These are phyloP conservation scores for Syzygium aqueum DNA, from an alignment of 345 rosid genomes.

Conservation along the genomic window DNA sequence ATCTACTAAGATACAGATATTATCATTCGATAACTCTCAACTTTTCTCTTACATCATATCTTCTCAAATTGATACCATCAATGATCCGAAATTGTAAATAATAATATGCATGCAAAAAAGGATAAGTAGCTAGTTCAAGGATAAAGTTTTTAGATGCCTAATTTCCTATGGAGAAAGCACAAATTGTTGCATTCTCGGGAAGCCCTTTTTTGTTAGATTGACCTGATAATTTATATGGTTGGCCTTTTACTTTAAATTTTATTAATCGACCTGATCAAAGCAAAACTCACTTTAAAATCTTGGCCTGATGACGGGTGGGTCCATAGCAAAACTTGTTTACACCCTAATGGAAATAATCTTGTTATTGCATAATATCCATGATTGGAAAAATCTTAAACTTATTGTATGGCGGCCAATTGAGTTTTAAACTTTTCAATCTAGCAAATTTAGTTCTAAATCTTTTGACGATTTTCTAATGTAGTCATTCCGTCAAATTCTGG, in stretches of 20 bases:
- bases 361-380: not conserved
- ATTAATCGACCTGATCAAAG: not conserved
- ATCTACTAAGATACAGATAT: not conserved
- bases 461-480: not conserved
- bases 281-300: not conserved
- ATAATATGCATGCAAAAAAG: not conserved
- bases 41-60: not conserved
- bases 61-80: not conserved
- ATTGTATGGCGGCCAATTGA: accelerated
- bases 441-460: not conserved
- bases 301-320: not conserved
- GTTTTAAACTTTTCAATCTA: not conserved
- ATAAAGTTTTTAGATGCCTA: not conserved
- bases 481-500: not conserved
- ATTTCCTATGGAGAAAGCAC: not conserved
- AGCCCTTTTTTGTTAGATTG: not conserved
- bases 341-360: not conserved
- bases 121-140: not conserved
- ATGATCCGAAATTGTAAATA: not conserved
- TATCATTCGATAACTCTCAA: not conserved
- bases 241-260: not conserved
- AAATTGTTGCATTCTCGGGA: not conserved
- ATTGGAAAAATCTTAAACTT: not conserved
- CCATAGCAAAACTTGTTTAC: not conserved
- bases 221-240: not conserved